phyloP scores from a whole-genome alignment of 1,284 basidiomycete genomes.

The Fomitiporia mediterranea region DNA sequence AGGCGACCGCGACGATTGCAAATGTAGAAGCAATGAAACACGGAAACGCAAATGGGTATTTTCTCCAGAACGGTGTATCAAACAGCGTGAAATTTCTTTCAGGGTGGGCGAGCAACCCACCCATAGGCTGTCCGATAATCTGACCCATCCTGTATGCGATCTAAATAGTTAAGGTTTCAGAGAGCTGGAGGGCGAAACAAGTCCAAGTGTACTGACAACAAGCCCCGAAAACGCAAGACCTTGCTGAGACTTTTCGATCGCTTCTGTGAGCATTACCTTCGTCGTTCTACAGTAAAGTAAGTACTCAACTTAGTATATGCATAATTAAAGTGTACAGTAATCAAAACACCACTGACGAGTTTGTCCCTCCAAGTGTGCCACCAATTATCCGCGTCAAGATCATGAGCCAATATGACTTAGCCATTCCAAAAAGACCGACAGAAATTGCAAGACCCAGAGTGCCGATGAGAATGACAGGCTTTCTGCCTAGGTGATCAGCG shows the following conservation, averaged over 20 bases:
- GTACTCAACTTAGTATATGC: not conserved
- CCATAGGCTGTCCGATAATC: constrained; percentile 23
- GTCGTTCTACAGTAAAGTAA: constrained; percentile 18
- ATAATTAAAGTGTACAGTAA: not conserved
- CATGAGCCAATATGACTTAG: constrained; percentile 21
- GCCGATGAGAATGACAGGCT: constrained; percentile 22
- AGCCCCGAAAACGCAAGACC: constrained; percentile 7
- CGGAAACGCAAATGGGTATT: constrained; percentile 25
- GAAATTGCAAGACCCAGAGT: constrained; percentile 21
- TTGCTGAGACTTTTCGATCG: constrained; percentile 13
- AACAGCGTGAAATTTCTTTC: constrained; percentile 23
- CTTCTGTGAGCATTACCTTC: constrained; percentile 24
- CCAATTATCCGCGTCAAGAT: constrained; percentile 21
- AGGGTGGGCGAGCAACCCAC: constrained; percentile 25
- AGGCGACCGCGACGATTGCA: constrained; percentile 22
- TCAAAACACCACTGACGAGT: constrained; percentile 12
- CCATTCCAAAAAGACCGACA: constrained; percentile 20
- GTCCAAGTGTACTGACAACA: constrained; percentile 1
- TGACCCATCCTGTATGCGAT: constrained; percentile 21
- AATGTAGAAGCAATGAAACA: constrained; percentile 24
- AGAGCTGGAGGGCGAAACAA: not conserved
- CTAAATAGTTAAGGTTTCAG: not conserved
- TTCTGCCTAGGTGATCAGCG: constrained; percentile 22
- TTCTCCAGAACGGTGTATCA: constrained; percentile 24
- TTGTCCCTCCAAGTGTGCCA: constrained; percentile 17